These are phyloP conservation scores for Clohesyomyces aquaticus DNA, from an alignment of 495 filamentous ascomycete species.

Conservation along the genomic window DNA sequence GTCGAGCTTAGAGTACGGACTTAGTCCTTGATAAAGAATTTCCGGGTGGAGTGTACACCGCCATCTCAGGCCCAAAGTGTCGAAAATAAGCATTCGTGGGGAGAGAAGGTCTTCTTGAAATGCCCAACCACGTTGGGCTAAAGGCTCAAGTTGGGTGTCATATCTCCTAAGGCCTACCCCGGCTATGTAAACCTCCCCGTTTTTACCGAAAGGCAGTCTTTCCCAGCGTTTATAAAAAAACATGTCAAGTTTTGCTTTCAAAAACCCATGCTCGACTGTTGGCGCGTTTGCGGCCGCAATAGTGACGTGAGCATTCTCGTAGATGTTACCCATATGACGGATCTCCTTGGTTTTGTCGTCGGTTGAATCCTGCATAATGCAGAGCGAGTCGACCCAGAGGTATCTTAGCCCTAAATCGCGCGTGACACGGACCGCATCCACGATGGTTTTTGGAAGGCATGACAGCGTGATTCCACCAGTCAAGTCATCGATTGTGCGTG, in stretches of 20 bases:
- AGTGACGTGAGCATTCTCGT: slow-evolving; percentile 18
- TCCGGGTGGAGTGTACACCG: too few species aligned
- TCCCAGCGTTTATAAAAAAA: too few species aligned
- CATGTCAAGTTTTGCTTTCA: slow-evolving; percentile 8
- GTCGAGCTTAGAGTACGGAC: too few species aligned
- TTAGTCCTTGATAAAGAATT: too few species aligned
- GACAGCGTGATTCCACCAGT: slow-evolving; percentile 16
- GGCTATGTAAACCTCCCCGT: neutral
- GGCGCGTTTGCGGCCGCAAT: slow-evolving; percentile 24
- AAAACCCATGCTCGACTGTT: slow-evolving; percentile 24
- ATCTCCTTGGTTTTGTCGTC: slow-evolving; percentile 9
- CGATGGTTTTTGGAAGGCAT: slow-evolving; percentile 16
- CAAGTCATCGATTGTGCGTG: slow-evolving; percentile 2
- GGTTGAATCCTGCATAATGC: slow-evolving; percentile 24
- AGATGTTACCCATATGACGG: slow-evolving; percentile 18
- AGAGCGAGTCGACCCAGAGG: slow-evolving; percentile 28
- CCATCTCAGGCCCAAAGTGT: slow-evolving; percentile 16
- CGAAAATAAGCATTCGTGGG: slow-evolving; percentile 36
- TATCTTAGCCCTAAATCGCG: slow-evolving; percentile 13
- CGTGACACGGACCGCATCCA: slow-evolving; percentile 15
- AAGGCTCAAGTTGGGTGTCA: slow-evolving; percentile 26
- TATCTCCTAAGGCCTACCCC: slow-evolving; percentile 13
- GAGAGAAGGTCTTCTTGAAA: slow-evolving; percentile 42
- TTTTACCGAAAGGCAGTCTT: neutral
- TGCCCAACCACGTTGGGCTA: slow-evolving; percentile 37